phyloP scores from a whole-genome alignment of 371 early-diverging fungal species.

The Polyrhizophydium stewartii region DNA sequence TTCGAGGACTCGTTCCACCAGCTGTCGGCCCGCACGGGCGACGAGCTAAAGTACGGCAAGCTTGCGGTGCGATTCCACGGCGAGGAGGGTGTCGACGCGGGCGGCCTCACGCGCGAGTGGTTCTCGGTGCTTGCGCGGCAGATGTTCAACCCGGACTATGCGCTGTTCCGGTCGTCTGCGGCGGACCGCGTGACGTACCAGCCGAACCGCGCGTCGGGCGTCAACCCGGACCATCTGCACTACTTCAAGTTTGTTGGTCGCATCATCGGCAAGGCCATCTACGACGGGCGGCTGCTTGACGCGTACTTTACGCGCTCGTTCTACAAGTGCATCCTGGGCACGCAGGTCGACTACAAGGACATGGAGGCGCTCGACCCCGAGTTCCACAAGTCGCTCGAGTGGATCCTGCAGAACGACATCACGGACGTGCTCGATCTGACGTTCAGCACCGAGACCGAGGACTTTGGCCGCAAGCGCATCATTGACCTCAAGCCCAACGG shows the following conservation, averaged over 20 bases:
- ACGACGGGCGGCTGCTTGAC: conserved; percentile 91
- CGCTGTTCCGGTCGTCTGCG: conserved; percentile 94
- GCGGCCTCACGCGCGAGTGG: conserved; percentile 99
- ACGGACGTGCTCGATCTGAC: conserved; percentile 93
- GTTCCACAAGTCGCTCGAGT: conserved; percentile 94
- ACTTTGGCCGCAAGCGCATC: conserved; percentile 83
- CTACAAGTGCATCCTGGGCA: conserved; percentile 95
- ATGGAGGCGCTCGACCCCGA: conserved; percentile 97
- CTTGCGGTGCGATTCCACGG: conserved; percentile 92
- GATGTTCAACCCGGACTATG: conserved; percentile 99
- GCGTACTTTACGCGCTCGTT: conserved; percentile 97
- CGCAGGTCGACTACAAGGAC: conserved; percentile 90
- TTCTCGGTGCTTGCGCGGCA: conserved; percentile 93
- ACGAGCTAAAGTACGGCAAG: conserved; percentile 91
- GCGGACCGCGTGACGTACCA: conserved; percentile 95
- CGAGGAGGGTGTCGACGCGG: conserved; percentile 98
- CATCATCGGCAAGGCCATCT: conserved; percentile 98
- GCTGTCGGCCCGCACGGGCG: conserved; percentile 82
- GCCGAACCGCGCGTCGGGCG: conserved; percentile 91
- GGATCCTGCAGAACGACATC: conserved; percentile 97
- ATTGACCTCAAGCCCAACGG: conserved; percentile 91
- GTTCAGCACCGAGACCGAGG: conserved; percentile 90
- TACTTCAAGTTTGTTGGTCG: conserved; percentile 99
- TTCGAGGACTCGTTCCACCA: conserved; percentile 97
- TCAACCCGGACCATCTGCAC: conserved; percentile 93